Evolutionary conservation across 371 early-diverging fungal species (phyloP), one percentile per base, ranked within the genome.

Genomic region (Coemansia sp.): DNA sequence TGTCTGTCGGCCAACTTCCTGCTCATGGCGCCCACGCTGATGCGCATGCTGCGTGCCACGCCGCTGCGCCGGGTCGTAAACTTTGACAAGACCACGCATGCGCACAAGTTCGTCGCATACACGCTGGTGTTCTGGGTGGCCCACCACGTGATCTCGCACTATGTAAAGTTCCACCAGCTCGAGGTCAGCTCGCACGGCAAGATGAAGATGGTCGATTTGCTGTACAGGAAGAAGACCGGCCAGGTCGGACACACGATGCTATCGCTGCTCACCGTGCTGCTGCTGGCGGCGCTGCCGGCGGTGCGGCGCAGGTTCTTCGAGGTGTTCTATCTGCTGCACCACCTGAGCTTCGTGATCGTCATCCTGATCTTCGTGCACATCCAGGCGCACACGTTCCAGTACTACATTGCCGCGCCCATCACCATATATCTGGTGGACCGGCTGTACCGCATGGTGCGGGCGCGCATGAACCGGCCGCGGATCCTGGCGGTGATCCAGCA

Each of bases 291-390:
- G 3, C 76, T 85, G 51, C 77, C 79, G 0, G 62, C 68, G 4
- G 80, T 87, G 40, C 77, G 87, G 36, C 68, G 81, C 57, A 79
- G 78, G 65, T 74, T 80, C 56, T 90, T 88, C 67, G 91, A 90
- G 77, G 50, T 85, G 43, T 90, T 90, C 63, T 90, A 87, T 80
- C 82, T 84, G 70, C 78, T 85, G 3, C 90, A 90, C 72, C 90
- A 90, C 62, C 66, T 90, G 42, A 84, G 81, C 55, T 66, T 88
- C 35, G 61, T 81, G 47, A 79, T 85, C 59, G 76, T 86, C 63
- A 58, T 83, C 0, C 71, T 82, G 31, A 65, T 88, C 16, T 82
- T 87, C 65, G 79, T 86, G 66, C 89, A 89, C 66, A 79, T 81
- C 41, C 42, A 66, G 26, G 36, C 13, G 7, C 43, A 30, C 31